Evolutionary conservation across 2,329 filamentous ascomycete genomes (phyloP), one percentile per base, ranked within the genome.

Genomic region (Trichoderma oligosporum): DNA sequence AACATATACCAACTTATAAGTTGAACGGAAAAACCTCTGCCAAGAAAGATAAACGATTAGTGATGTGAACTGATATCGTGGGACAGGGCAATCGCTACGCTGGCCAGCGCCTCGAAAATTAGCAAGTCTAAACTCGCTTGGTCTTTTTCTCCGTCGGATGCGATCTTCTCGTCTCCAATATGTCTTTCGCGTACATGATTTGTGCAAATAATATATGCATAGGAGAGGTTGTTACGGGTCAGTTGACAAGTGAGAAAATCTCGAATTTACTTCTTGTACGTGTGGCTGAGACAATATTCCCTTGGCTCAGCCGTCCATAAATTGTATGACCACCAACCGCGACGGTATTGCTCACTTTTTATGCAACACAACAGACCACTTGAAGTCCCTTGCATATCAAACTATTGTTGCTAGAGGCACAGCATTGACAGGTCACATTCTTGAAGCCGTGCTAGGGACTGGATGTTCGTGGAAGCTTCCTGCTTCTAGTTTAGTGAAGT

Each of bases 261-360:
- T 33, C n/a, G 31, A 44, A 12, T 7, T 25, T 51, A 29, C 31
- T 51, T 41, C 29, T 55, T 22, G 41, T 16, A 29, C 31, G 35
- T 38, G 4, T n/a, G 24, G 45, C 55, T 52, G 55, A 57, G 41
- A 57, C 55, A 52, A 36, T 45, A 29, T 14, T 57, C 46, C 55
- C 55, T 57, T 44, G 46, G 20, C 18, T 51, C 39, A 54, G 52
- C 52, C 33, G 29, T 35, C 18, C 22, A 14, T 27, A 31, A 41
- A 41, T 29, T 22, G 25, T 31, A 31, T 14, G 48, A 8, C 5
- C 18, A 5, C 25, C 25, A n/a, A 46, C 16, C 18, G 27, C 18
- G 16, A 20, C 25, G 44, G 9, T 24, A 22, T 11, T 55, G 27
- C 31, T 24, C 12, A 51, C n/a, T 36, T 42, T 55, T 6, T 46